Percentiles rank a stretch among this genome's conserved stretches.
Conservation (phyloP, 176 grass and related monocot genomes). For the Urochloa ruziziensis region DNA sequence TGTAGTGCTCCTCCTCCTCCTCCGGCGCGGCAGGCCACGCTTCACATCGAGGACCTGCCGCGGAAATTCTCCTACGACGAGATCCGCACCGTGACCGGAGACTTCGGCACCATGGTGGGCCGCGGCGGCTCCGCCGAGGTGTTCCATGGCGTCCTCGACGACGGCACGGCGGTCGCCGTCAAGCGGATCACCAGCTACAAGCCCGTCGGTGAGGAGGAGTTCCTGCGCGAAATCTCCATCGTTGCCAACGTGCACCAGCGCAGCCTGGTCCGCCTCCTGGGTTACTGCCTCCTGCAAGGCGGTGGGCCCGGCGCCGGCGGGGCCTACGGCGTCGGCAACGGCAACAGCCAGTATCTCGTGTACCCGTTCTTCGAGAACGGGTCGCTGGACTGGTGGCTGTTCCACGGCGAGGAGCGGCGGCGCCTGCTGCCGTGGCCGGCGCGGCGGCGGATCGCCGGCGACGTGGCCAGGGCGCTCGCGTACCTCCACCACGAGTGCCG, state of each 20-base stretch:
- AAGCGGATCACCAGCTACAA: conserved; percentile 39
- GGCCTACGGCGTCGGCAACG: no score
- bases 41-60: conserved; percentile 21
- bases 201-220: conserved; percentile 38
- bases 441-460: conserved; percentile 34
- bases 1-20: neutral
- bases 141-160: conserved; percentile 51
- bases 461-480: conserved; percentile 58
- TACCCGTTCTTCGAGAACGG: conserved; percentile 59
- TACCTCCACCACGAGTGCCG: conserved; percentile 73
- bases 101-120: conserved; percentile 38
- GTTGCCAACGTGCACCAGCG: conserved; percentile 56
- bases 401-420: conserved; percentile 21
- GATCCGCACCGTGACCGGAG: conserved; percentile 12
- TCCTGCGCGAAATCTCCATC: conserved; percentile 43
- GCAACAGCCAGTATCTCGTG: conserved; percentile 46
- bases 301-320: neutral
- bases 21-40: neutral
- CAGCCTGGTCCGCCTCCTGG: conserved; percentile 53
- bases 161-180: conserved; percentile 53
- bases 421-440: conserved; percentile 37
- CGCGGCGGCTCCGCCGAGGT: conserved; percentile 50
- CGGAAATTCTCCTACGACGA: conserved; percentile 8
- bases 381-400: conserved; percentile 62
- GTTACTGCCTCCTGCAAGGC: conserved; percentile 41